Evolutionary conservation across 2,329 filamentous ascomycete genomes (phyloP).

Genomic region (Xylaria sp.): DNA sequence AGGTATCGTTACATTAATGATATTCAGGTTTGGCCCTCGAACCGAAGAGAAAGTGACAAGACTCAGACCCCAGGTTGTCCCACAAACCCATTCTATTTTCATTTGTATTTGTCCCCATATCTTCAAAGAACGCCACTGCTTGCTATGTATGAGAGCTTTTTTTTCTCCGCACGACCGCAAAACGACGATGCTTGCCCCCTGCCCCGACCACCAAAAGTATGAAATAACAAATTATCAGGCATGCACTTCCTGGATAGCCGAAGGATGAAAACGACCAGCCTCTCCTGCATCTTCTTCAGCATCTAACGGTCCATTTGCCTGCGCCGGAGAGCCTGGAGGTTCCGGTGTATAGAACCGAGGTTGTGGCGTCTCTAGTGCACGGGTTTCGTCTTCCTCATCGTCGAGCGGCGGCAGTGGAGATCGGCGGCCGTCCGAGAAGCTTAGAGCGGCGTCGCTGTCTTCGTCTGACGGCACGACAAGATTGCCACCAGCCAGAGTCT

Average conservation of each 20-base stretch:
- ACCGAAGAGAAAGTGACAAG: slow-evolving; percentile 18
- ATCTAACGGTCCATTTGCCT: slow-evolving; percentile 38
- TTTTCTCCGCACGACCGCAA: slow-evolving; percentile 16
- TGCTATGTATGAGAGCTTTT: slow-evolving; percentile 29
- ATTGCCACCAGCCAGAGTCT: slow-evolving; percentile 54
- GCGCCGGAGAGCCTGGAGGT: slow-evolving; percentile 50
- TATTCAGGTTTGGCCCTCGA: slow-evolving; percentile 6
- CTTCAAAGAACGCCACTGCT: slow-evolving; percentile 31
- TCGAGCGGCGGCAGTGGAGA: slow-evolving; percentile 64
- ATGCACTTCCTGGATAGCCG: slow-evolving; percentile 50
- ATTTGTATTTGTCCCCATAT: slow-evolving; percentile 27
- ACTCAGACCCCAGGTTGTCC: not conserved
- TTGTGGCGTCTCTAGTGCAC: slow-evolving; percentile 39
- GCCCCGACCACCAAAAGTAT: slow-evolving; percentile 16
- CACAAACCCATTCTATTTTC: slow-evolving; percentile 30
- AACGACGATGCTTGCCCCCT: slow-evolving; percentile 21
- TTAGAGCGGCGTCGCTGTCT: slow-evolving; percentile 69
- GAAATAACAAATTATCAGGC: slow-evolving; percentile 43
- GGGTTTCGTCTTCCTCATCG: slow-evolving; percentile 46
- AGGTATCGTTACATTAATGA: slow-evolving; percentile 29
- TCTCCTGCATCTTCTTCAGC: slow-evolving; percentile 40
- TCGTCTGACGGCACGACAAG: slow-evolving; percentile 64
- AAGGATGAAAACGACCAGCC: slow-evolving; percentile 46
- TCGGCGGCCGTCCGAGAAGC: slow-evolving; percentile 67
- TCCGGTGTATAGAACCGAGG: slow-evolving; percentile 57